Conservation (phyloP, 305 asterid species). For the Galium porrigens region DNA sequence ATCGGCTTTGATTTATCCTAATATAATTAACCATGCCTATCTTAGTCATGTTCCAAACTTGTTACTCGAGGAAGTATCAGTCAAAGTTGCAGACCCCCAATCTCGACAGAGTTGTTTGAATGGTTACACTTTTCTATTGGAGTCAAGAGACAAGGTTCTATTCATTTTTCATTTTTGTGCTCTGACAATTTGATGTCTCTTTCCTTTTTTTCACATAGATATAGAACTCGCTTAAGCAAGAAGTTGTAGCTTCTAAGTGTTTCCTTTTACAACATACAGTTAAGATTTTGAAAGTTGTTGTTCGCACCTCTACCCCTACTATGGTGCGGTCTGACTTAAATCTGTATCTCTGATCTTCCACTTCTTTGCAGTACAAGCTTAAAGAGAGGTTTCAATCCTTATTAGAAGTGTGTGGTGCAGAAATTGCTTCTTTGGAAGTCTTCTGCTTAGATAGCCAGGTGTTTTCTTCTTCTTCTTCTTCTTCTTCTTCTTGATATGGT, state of each 20-base stretch:
- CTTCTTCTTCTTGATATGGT: background rate
- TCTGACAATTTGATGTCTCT: constrained; percentile 7
- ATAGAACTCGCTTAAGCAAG: background rate
- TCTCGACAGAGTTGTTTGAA: constrained; percentile 64
- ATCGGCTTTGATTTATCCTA: constrained; percentile 14
- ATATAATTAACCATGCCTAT: constrained; percentile 15
- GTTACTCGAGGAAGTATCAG: constrained; percentile 39
- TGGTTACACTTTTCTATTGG: constrained; percentile 60
- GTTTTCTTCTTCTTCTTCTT: background rate
- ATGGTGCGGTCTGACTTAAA: constrained; percentile 10
- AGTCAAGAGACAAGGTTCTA: constrained; percentile 43
- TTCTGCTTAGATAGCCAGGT: constrained; percentile 43
- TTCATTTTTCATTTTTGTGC: constrained; percentile 13
- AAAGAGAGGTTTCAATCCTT: constrained; percentile 54
- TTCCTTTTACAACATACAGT: background rate
- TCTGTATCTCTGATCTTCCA: constrained; percentile 8
- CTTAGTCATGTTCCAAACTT: constrained; percentile 64
- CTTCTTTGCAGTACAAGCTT: constrained; percentile 48
- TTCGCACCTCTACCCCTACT: background rate
- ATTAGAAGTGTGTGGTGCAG: constrained; percentile 60
- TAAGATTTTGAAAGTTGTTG: background rate
- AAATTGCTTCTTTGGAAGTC: constrained; percentile 37
- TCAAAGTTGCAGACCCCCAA: constrained; percentile 51
- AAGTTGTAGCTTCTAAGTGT: background rate
- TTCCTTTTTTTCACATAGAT: background rate